Evolutionary conservation across 1,139 yeast species (phyloP), one percentile per base, ranked within the genome.

Genomic region (Geotrichum histeridarum): DNA sequence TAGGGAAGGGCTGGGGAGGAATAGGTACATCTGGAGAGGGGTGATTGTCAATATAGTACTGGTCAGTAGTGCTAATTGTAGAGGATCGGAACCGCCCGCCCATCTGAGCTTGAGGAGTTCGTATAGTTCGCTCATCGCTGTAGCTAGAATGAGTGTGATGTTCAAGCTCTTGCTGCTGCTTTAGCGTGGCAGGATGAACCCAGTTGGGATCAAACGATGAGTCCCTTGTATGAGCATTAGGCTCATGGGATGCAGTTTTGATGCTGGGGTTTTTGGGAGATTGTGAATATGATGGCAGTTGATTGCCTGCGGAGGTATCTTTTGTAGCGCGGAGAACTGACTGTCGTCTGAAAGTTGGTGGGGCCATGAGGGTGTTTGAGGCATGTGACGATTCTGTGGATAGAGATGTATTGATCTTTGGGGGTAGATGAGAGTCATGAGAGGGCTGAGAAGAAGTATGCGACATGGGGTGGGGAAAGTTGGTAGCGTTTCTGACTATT

Each of bases 131-230:
- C 11, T 33, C 36, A 2, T 42, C 37, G 12, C 17, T 8, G 7
- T 38, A 14, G 15, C 30, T 22, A 17, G 27, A 12, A 33, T 42
- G 48, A 11, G 11, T 18, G 9, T 37, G 51, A 11, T 50, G 17
- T 14, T 11, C 5, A 14, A 7, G 27, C 12, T 32, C 38, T 50
- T 45, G 51, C 27, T 17, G 50, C 48, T 49, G 44, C 31, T 55
- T 50, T 1, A 36, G 30, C 5, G 53, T 42, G 32, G 51, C 54
- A 11, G 66, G 66, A 27, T 56, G 64, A 17, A 58, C 57, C 67
- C 67, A 64, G 48, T 63, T 60, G 27, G 58, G 57, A 55, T 64
- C 65, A 46, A 64, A 64, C n/a, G 67, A 64, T 4, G 66, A 53
- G 3, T 58, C 59, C 32, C 58, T 52, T 35, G 30, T 53, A 36